Conservation (phyloP, 352 stramenopile genomes). For the Globisporangium cystogenes region DNA sequence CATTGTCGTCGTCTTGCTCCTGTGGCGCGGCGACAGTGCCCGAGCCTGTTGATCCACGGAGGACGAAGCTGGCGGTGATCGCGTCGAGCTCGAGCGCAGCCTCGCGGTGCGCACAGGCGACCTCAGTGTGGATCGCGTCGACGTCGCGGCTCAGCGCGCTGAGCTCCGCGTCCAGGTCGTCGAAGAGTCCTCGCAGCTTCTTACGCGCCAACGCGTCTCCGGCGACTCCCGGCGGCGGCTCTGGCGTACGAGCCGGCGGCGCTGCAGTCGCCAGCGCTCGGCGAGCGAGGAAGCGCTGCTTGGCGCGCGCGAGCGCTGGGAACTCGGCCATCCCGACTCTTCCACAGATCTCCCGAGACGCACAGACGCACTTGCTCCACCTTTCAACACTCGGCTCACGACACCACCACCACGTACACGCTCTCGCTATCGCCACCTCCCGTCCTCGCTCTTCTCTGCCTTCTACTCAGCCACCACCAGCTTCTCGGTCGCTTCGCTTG, state of each 20-base stretch:
- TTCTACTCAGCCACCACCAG: too few relatives aligned
- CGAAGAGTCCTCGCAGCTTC: background rate
- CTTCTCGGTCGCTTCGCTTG: background rate
- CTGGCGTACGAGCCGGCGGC: background rate
- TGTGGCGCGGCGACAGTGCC: too few relatives aligned
- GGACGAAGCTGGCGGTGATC: background rate
- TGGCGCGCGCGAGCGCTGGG: slow-evolving; percentile 1
- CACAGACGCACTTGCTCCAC: too few relatives aligned
- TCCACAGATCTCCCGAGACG: too few relatives aligned
- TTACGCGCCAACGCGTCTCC: background rate
- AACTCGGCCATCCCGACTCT: background rate
- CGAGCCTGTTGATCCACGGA: background rate
- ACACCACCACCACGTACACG: too few relatives aligned
- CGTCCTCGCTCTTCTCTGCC: too few relatives aligned
- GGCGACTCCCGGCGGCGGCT: too few relatives aligned
- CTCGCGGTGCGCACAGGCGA: background rate
- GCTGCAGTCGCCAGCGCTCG: background rate
- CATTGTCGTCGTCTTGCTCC: too few relatives aligned
- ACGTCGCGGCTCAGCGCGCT: background rate
- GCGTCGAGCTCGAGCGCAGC: background rate
- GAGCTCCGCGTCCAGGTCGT: background rate
- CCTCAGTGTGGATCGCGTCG: background rate
- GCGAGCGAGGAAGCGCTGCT: background rate
- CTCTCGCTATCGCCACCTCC: too few relatives aligned
- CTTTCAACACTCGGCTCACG: too few relatives aligned